Evolutionary conservation across 1,139 yeast species (phyloP), one percentile per base, ranked within the genome.

Genomic region (Saccharomyces pastorianus): DNA sequence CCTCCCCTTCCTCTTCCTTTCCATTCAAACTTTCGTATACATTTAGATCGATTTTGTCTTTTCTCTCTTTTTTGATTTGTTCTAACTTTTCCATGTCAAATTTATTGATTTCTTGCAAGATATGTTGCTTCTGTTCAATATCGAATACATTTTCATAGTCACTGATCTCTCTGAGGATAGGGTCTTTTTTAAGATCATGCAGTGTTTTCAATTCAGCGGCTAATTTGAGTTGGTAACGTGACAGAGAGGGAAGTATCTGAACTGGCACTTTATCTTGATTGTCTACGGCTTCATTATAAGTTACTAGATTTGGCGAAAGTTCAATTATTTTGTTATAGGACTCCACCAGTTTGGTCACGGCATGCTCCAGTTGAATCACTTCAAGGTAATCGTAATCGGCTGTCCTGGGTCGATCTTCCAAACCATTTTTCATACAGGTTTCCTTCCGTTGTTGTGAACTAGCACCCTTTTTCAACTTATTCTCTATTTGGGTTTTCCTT

Each of bases 291-390:
- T 76, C 64, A 56, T 74, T 68, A 53, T 82, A 71, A 52, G 77
- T 71, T 46, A 74, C 68, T 5, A 72, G 59, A 55, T 77, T 76
- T 0, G 89, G 88, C 1, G 88, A 79, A 17, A 77, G 77, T 9
- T 75, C 72, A 6, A 84, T 56, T 8, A 88, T 76, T 4, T 76
- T 71, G 42, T 76, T 73, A 9, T 85, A 71, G 44, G 80, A 75
- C 53, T 78, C 81, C 55, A 84, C 82, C 7, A 85, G 61, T 51
- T 73, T 74, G 1, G 74, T 67, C 11, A 78, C 75, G 0, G 82
- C 76, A 62, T 78, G 79, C 54, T 80, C 84, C n/a, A 81, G 52
- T 29, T 71, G 70, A 23, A 74, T 63, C 11, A 75, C 71, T 47
- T 76, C 75, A 1, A 74, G 63, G n/a, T 71, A 62, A 20, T 64